Base-by-base conservation (phyloP, 495 filamentous ascomycete genomes). In the Neurospora sp. region DNA sequence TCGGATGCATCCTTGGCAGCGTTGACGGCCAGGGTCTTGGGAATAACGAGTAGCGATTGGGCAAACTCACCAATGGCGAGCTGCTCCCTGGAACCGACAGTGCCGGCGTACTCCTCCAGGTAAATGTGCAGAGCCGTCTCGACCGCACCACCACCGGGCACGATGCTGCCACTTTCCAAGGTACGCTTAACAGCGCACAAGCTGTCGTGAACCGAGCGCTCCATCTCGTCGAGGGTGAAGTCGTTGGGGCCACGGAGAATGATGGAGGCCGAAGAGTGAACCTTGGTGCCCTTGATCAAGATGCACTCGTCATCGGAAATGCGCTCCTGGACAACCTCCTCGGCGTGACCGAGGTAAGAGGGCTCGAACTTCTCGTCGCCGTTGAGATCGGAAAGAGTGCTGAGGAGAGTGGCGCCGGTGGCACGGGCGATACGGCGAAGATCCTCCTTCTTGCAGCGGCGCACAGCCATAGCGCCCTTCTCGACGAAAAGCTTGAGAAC, bases 231-330 rank as follows among this genome's bases (percentile, higher is more conserved):
- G 68, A 99, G 90, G 74, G 92, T 91, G 87, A 91, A 98, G 83
- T 99, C 96, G 83, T 99, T 99, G 76, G 95, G 83, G 68, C 96
- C 96, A 37, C 96, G 93, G 68, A 99, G 91, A 76, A 99, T 96
- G 82, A 99, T 97, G 31, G 96, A 98, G 46, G 96, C 94, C 4
- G 94, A 97, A 2, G 90, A 93, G 83, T 94, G 93, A 31, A 91
- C 89, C 84, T 97, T 98, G 74, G 96, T 97, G 69, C 94, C 95
- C 86, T 95, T 97, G 79, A 99, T 89, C 73, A 99, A 84, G 74
- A 99, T 98, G 81, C 96, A 98, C 85, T 99, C 96, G 78, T 99
- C 96, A 78, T 99, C 96, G 6, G 96, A 98, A 78, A 99, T 97
- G 75, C 94, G 90, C 84, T 98, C 96, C 82, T 99, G 96, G 39